Evolutionary conservation across 805 yeast genomes (phyloP).

Genomic region (Scheffersomyces stipitis): DNA sequence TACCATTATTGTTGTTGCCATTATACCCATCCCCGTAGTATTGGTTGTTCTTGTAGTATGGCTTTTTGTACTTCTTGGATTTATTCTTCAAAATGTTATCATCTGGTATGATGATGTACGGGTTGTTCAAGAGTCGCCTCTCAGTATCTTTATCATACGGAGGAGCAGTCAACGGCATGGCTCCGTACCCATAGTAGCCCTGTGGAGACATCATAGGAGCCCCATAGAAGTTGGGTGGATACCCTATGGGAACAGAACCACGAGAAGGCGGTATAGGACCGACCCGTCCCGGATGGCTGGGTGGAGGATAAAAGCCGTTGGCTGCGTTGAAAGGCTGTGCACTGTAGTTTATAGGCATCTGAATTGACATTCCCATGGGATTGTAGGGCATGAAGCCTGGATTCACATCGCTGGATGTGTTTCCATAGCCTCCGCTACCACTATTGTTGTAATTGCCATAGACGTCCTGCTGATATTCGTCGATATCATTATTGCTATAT

Average conservation of each 20-base stretch:
- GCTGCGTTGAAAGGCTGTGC: background rate
- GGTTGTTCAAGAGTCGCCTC: slow-evolving; percentile 25
- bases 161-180: slow-evolving; percentile 3
- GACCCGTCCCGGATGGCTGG: background rate
- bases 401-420: no score
- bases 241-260: background rate
- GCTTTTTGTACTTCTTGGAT: background rate
- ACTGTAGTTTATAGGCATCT: background rate
- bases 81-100: slow-evolving; percentile 8
- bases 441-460: background rate
- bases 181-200: slow-evolving; percentile 1
- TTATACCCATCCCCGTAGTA: background rate
- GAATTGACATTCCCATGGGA: background rate
- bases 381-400: slow-evolving; percentile 4
- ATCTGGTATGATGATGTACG: slow-evolving; percentile 28
- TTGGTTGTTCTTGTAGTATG: background rate
- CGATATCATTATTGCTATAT: background rate
- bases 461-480: background rate
- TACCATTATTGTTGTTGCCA: no score
- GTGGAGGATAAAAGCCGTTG: background rate
- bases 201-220: slow-evolving; percentile 3
- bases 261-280: background rate
- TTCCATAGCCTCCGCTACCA: no score
- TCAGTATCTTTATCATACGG: slow-evolving; percentile 26
- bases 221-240: slow-evolving; percentile 1